Evolutionary conservation across 2,329 filamentous ascomycete genomes (phyloP).

Genomic region (Stagonosporopsis cucurbitacearum): DNA sequence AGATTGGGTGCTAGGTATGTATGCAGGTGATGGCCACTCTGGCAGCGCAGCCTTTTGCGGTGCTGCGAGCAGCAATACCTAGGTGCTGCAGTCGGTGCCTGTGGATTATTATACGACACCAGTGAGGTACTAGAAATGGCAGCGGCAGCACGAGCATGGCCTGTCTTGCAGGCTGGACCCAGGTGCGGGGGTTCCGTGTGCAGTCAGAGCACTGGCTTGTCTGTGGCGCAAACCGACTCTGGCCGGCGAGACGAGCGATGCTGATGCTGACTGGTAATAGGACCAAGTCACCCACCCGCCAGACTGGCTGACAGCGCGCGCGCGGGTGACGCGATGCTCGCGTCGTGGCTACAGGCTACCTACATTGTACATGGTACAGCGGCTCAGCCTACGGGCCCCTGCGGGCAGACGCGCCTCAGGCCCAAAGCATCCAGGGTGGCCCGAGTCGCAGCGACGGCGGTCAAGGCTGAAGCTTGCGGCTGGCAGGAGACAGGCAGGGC

Average conservation of each 20-base stretch:
- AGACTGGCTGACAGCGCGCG: constrained; percentile 40
- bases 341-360: too few species aligned
- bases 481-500: constrained; percentile 16
- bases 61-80: constrained; percentile 4
- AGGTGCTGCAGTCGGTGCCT: too few species aligned
- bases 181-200: constrained; percentile 32
- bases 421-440: constrained; percentile 8
- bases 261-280: constrained; percentile 15
- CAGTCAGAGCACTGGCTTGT: constrained; percentile 25
- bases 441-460: constrained; percentile 4
- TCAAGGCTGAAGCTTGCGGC: constrained; percentile 20
- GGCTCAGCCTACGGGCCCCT: constrained; percentile 19
- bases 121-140: too few species aligned
- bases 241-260: constrained; percentile 32
- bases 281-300: constrained; percentile 38
- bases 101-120: too few species aligned
- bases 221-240: constrained; percentile 34
- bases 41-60: background rate
- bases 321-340: constrained; percentile 35
- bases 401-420: constrained; percentile 24
- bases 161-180: constrained; percentile 25
- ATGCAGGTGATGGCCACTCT: constrained; percentile 9
- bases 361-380: too few species aligned
- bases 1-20: too few species aligned
- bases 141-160: constrained; percentile 23